These are phyloP conservation scores for Arthrobotrys conoides DNA, from an alignment of 2,329 filamentous ascomycete genomes.

Conservation along the genomic window DNA sequence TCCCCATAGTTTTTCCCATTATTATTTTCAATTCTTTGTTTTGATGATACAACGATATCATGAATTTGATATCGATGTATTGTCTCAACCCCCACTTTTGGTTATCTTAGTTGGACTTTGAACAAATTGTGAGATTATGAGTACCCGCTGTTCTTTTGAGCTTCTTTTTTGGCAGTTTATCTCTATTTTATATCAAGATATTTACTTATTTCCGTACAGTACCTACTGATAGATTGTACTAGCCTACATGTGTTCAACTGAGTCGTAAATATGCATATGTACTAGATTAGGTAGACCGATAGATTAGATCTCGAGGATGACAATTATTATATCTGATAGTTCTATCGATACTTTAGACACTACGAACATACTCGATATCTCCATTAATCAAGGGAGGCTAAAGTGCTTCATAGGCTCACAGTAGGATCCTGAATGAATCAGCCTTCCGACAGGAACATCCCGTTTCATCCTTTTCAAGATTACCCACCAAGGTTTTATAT, in stretches of 20 bases:
- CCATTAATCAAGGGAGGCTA: not conserved
- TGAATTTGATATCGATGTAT: constrained; percentile 16
- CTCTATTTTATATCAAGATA: constrained; percentile 20
- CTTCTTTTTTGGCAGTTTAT: constrained; percentile 17
- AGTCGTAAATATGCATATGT: constrained; percentile 14
- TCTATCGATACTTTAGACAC: not conserved
- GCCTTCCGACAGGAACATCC: not conserved
- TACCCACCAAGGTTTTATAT: not conserved
- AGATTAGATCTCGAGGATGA: not conserved
- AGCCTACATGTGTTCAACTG: constrained; percentile 1
- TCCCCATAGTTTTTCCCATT: constrained; percentile 41
- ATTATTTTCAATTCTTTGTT: constrained; percentile 18
- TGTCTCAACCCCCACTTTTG: constrained; percentile 9
- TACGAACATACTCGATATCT: not conserved
- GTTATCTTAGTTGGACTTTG: constrained; percentile 12
- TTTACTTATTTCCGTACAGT: not conserved
- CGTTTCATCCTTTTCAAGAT: not conserved
- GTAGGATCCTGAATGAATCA: no score
- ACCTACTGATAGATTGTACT: not conserved
- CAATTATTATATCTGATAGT: not conserved
- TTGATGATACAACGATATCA: not conserved
- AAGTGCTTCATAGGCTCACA: no score
- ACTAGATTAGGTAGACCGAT: not conserved
- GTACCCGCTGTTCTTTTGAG: not conserved
- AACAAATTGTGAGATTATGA: constrained; percentile 44